These are phyloP conservation scores for Violaceomyces palustris DNA, from an alignment of 1,284 basidiomycete genomes.

Conservation along the genomic window DNA sequence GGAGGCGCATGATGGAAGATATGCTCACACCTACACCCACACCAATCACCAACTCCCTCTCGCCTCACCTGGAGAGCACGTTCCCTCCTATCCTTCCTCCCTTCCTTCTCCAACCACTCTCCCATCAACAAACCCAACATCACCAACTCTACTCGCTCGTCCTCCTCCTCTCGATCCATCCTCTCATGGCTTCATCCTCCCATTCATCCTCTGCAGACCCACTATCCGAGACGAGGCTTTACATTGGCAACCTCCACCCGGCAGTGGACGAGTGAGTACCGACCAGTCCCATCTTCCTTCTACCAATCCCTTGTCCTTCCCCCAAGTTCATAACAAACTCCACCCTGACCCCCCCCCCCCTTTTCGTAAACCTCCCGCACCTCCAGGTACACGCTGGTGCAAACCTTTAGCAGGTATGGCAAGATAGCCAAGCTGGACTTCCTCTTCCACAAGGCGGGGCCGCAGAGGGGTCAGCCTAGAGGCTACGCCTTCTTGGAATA, in stretches of 20 bases:
- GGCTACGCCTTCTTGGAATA: conserved; percentile 95
- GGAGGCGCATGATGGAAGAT: too few species aligned
- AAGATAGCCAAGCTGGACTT: conserved; percentile 88
- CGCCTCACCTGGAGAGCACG: too few species aligned
- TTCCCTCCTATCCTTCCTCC: too few species aligned
- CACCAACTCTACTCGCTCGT: too few species aligned
- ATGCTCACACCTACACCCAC: too few species aligned
- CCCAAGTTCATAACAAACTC: too few species aligned
- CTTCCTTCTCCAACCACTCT: too few species aligned
- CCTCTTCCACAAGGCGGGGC: conserved; percentile 87
- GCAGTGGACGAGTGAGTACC: conserved; percentile 84
- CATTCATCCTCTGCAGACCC: too few species aligned
- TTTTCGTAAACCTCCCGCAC: background rate
- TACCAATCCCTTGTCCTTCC: background rate
- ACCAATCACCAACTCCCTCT: too few species aligned
- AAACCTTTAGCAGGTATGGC: conserved; percentile 84
- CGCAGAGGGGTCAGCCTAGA: conserved; percentile 80
- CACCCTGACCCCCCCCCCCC: background rate
- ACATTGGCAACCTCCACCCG: conserved; percentile 82
- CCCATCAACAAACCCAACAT: too few species aligned
- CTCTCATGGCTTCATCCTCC: too few species aligned
- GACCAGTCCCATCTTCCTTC: background rate
- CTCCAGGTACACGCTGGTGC: conserved; percentile 65
- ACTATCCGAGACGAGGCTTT: conserved; percentile 65
- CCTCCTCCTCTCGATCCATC: too few species aligned